phyloP scores from a whole-genome alignment of 192 early-diverging fungal genomes.

The Coemansia umbellata region DNA sequence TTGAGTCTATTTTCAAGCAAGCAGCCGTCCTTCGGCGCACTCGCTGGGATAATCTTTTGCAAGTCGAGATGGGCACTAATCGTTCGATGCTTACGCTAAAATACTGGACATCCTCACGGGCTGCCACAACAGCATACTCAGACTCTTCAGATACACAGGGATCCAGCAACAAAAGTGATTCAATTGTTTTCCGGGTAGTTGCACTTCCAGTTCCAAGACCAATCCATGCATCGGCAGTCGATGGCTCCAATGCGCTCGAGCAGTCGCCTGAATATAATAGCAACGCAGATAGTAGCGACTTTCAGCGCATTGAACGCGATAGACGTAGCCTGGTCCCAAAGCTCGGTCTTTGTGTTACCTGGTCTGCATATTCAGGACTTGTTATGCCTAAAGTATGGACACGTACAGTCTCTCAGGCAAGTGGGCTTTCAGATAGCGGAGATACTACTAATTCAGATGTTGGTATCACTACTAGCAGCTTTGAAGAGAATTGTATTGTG shows the following conservation, averaged over 20 bases:
- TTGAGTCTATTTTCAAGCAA: slow-evolving; percentile 68
- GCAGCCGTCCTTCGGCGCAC: slow-evolving; percentile 36
- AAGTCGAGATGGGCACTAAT: slow-evolving; percentile 28
- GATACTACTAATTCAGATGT: neutral
- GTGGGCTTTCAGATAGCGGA: neutral
- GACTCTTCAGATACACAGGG: neutral
- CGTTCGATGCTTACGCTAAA: slow-evolving; percentile 25
- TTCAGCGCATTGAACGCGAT: slow-evolving; percentile 35
- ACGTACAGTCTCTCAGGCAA: slow-evolving; percentile 26
- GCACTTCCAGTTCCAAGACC: slow-evolving; percentile 38
- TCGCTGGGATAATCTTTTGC: slow-evolving; percentile 47
- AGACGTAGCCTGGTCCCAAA: slow-evolving; percentile 42
- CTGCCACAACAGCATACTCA: slow-evolving; percentile 12
- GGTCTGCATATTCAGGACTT: slow-evolving; percentile 35
- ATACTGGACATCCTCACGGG: slow-evolving; percentile 42
- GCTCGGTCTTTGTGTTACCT: slow-evolving; percentile 27
- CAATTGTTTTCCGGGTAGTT: slow-evolving; percentile 21
- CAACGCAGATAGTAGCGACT: slow-evolving; percentile 8
- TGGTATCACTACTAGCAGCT: neutral
- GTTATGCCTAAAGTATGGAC: slow-evolving; percentile 19
- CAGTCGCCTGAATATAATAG: slow-evolving; percentile 1
- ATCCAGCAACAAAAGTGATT: slow-evolving; percentile 6
- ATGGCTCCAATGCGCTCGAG: slow-evolving; percentile 6
- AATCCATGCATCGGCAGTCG: slow-evolving; percentile 39
- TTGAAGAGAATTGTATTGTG: slow-evolving; percentile 6